A percentile compares a stretch with the other conserved stretches of the same genome.
Conservation (phyloP, 129 eudicot species). For the Artemisia annua region DNA sequence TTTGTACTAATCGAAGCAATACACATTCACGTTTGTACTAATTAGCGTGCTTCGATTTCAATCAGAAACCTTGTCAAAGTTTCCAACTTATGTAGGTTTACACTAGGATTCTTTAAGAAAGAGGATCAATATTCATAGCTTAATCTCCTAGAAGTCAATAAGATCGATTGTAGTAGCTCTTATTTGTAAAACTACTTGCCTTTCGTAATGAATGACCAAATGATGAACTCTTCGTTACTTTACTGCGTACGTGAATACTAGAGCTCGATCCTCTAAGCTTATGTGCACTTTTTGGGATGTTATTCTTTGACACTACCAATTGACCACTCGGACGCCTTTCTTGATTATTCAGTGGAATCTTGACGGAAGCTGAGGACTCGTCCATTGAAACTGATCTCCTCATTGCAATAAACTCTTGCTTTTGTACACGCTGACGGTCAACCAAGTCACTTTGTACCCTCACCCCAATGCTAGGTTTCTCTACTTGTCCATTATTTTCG, state of each 20-base stretch:
- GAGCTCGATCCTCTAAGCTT: constrained; percentile 35
- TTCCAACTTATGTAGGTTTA: background rate
- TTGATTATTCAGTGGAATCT: constrained; percentile 20
- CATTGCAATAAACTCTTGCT: constrained; percentile 23
- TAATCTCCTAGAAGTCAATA: constrained; percentile 12
- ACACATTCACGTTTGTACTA: too few species aligned
- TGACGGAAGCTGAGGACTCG: constrained; percentile 23
- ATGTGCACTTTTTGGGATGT: constrained; percentile 13
- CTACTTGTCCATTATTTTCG: constrained; percentile 29
- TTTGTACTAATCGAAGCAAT: too few species aligned
- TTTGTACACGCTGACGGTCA: constrained; percentile 27
- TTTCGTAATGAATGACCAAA: constrained; percentile 43
- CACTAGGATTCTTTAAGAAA: background rate
- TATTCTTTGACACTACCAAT: constrained; percentile 21
- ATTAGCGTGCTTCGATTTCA: background rate
- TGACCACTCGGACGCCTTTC: constrained; percentile 26
- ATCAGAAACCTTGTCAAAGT: constrained; percentile 17
- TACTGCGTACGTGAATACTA: constrained; percentile 32
- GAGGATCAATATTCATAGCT: background rate
- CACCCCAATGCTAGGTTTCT: constrained; percentile 21
- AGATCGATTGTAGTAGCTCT: constrained; percentile 37
- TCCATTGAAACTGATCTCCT: constrained; percentile 64
- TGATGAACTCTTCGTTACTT: constrained; percentile 51
- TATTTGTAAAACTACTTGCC: constrained; percentile 47
- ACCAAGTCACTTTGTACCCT: constrained; percentile 50